Evolutionary conservation across 2,329 filamentous ascomycete genomes (phyloP).

Genomic region (Fusarium sambucinum): DNA sequence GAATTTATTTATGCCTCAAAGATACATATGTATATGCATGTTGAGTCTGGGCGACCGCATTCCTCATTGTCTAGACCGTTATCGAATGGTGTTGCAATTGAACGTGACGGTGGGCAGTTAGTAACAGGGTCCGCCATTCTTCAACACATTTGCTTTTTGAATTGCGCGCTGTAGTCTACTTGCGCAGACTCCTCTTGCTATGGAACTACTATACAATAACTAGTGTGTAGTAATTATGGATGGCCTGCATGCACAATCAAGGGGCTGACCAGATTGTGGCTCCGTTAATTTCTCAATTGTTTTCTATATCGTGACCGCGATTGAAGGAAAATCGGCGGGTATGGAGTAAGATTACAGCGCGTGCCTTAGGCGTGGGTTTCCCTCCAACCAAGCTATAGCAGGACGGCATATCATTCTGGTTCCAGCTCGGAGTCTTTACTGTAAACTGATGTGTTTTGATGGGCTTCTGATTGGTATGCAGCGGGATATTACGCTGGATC

Average conservation of each 20-base stretch:
- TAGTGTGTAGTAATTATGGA: conserved; percentile 19
- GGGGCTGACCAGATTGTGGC: conserved; percentile 25
- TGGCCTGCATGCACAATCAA: conserved; percentile 33
- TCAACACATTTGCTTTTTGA: neutral
- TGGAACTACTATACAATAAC: neutral
- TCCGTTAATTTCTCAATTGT: conserved; percentile 32
- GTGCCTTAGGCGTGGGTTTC: conserved; percentile 28
- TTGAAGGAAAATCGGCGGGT: conserved; percentile 26
- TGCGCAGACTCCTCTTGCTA: neutral
- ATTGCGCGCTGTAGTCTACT: neutral
- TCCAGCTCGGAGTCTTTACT: conserved; percentile 26
- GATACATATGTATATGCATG: conserved; percentile 1
- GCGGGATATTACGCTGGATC: conserved; percentile 39
- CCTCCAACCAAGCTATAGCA: neutral
- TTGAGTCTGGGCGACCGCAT: conserved; percentile 7
- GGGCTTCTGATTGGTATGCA: conserved; percentile 34
- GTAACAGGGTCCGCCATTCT: neutral
- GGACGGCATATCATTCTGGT: conserved; percentile 23
- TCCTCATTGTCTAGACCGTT: conserved; percentile 12
- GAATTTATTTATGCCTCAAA: neutral
- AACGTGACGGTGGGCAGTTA: neutral
- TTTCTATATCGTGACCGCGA: conserved; percentile 10
- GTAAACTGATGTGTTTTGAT: conserved; percentile 7
- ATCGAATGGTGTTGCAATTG: neutral
- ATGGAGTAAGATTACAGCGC: conserved; percentile 39